Evolutionary conservation across 73 alveolate genomes (phyloP).

Genomic region (Tetrahymena thermophila): DNA sequence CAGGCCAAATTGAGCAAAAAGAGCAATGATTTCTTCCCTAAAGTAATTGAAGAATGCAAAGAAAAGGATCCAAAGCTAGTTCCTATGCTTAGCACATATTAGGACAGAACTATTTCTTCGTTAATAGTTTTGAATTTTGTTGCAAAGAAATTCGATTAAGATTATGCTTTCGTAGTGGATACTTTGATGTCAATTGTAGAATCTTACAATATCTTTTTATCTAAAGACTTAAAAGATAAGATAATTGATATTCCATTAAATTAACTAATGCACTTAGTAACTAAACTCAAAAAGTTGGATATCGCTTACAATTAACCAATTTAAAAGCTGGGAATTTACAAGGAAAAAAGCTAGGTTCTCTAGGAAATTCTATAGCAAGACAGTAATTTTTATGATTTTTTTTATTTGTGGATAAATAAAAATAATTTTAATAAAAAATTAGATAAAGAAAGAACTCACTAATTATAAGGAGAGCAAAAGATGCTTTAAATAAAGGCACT

Average conservation of each 20-base stretch:
- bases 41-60: neutral
- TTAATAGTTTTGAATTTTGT: neutral
- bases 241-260: neutral
- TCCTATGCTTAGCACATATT: neutral
- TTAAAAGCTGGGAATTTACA: neutral
- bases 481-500: neutral
- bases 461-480: neutral
- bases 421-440: neutral
- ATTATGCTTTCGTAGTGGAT: neutral
- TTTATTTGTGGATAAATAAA: neutral
- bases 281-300: neutral
- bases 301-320: neutral
- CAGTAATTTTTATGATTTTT: neutral
- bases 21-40: neutral
- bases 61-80: neutral
- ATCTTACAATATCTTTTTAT: neutral
- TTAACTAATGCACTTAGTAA: neutral
- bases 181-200: neutral
- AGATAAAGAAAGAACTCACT: neutral
- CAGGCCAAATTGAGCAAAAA: neutral
- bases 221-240: neutral
- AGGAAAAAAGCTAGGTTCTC: neutral
- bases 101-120: neutral
- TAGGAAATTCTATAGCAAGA: neutral
- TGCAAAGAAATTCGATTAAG: neutral